Conservation (phyloP, 1,284 basidiomycete genomes). For the Inonotus hispidus region DNA sequence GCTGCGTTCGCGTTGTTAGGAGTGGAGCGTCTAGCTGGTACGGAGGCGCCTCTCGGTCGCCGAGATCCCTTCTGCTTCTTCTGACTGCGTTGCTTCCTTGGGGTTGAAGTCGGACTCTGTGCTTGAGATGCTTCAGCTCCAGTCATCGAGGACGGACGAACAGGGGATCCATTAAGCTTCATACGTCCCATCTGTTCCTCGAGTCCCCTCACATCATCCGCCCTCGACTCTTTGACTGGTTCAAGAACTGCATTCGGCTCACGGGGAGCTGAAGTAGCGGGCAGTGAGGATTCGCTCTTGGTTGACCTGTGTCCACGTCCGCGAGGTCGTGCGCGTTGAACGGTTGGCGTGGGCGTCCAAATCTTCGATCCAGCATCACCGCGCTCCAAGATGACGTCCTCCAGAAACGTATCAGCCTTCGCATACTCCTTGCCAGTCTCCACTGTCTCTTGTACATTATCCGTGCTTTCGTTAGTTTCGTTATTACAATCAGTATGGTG, state of each 20-base stretch:
- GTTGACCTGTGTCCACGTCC: constrained; percentile 12
- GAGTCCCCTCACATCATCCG: constrained; percentile 1
- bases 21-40: background rate
- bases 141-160: background rate
- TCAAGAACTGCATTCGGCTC: background rate
- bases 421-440: background rate
- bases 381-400: constrained; percentile 8
- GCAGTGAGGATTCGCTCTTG: constrained; percentile 12
- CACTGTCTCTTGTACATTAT: background rate
- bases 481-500: background rate
- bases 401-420: background rate
- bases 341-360: constrained; percentile 1
- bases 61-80: background rate
- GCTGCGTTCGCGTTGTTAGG: background rate
- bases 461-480: background rate
- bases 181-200: constrained; percentile 2
- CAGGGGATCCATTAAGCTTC: background rate
- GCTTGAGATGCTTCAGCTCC: background rate
- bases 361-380: constrained; percentile 14
- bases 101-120: background rate
- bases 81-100: background rate
- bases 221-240: background rate
- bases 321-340: background rate
- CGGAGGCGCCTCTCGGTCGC: background rate
- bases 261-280: background rate